These are phyloP conservation scores for Penicillium sp. DNA, from an alignment of 2,329 filamentous ascomycete species.

Conservation along the genomic window DNA sequence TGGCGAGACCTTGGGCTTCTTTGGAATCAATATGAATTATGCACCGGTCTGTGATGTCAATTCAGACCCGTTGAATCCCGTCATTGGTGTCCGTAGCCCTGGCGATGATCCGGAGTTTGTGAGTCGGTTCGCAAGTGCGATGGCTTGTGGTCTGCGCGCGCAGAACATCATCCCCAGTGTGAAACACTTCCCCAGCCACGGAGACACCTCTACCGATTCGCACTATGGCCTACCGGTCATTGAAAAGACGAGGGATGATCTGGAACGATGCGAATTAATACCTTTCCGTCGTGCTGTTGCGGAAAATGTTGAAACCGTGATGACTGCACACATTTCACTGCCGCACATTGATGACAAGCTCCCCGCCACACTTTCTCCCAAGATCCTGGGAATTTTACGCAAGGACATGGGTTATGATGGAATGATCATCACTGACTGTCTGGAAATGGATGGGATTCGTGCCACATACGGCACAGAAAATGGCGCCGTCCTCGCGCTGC, in stretches of 20 bases:
- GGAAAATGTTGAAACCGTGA: conserved; percentile 42
- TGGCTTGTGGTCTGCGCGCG: conserved; percentile 36
- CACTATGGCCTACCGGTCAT: conserved; percentile 43
- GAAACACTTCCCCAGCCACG: conserved; percentile 46
- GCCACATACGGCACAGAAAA: conserved; percentile 40
- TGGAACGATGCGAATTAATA: conserved; percentile 41
- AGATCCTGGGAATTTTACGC: conserved; percentile 38
- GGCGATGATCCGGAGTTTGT: conserved; percentile 42
- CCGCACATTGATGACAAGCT: conserved; percentile 34
- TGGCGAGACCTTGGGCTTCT: conserved; percentile 35
- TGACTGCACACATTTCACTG: conserved; percentile 45
- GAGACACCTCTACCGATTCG: conserved; percentile 43
- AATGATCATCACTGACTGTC: conserved; percentile 44
- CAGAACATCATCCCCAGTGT: conserved; percentile 40
- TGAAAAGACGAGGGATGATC: conserved; percentile 32
- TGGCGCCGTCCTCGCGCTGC: conserved; percentile 40
- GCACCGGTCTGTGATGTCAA: conserved; percentile 44
- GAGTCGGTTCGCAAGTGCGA: conserved; percentile 39
- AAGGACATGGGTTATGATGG: conserved; percentile 43
- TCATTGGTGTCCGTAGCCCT: conserved; percentile 43
- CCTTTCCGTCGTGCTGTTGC: conserved; percentile 42
- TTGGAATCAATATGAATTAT: conserved; percentile 47
- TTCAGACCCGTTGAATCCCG: conserved; percentile 42
- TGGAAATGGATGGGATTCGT: conserved; percentile 45
- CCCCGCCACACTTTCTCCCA: conserved; percentile 39